A percentile compares a stretch with the other conserved stretches of the same genome.
Evolutionary conservation across 2,329 filamentous ascomycete genomes (phyloP).

Genomic region (Ascochyta viciae-villosae): DNA sequence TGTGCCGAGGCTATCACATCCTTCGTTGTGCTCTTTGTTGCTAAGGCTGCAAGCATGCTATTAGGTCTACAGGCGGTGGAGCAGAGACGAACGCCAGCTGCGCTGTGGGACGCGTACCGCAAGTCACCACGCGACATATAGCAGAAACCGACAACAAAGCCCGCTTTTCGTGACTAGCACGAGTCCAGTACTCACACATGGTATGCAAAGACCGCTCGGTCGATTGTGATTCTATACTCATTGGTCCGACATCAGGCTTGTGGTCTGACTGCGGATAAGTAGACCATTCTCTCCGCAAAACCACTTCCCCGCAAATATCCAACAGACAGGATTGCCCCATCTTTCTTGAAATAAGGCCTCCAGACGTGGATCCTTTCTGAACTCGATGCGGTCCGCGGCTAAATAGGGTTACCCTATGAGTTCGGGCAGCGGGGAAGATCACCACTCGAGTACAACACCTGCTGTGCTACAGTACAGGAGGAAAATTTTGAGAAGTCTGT

Average conservation of each 20-base stretch:
- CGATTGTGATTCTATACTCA: not conserved
- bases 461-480: not conserved
- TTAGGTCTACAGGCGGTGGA: conserved; percentile 14
- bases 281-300: not conserved
- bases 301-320: conserved; percentile 2
- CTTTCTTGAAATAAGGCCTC: conserved; percentile 1
- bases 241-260: not conserved
- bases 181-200: not conserved
- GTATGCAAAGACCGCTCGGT: conserved; percentile 11
- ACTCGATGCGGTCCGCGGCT: conserved; percentile 15
- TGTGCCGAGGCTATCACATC: conserved; percentile 7
- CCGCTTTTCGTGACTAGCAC: not conserved
- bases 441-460: not conserved
- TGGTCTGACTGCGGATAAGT: conserved; percentile 1
- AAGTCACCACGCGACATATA: not conserved
- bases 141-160: not conserved
- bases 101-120: conserved; percentile 15
- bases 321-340: not conserved
- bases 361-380: conserved; percentile 1
- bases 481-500: fast-evolving
- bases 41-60: not conserved
- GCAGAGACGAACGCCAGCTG: conserved; percentile 15
- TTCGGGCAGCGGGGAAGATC: conserved; percentile 11
- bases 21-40: conserved; percentile 7
- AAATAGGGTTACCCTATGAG: conserved; percentile 2